Conservation (phyloP, 192 early-diverging fungal genomes). For the Phycomyces nitens region DNA sequence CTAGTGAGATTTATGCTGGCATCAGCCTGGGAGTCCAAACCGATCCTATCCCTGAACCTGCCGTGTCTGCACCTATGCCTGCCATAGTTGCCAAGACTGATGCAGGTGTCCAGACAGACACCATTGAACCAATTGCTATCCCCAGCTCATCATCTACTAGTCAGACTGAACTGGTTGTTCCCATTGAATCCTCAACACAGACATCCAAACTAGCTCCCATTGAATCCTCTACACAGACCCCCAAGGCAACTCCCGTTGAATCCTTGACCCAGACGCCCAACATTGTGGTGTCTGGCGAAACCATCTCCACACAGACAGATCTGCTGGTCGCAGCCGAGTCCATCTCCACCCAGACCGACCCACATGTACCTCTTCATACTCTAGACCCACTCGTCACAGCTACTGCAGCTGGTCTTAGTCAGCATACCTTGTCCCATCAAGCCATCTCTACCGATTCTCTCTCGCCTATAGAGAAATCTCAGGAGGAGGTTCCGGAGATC, state of each 20-base stretch:
- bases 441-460: slow-evolving; percentile 4
- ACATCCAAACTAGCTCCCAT: neutral
- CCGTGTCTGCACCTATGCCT: neutral
- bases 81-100: neutral
- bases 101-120: neutral
- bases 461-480: neutral
- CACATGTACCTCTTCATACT: too few species aligned
- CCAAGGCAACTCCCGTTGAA: neutral
- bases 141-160: neutral
- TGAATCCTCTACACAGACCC: neutral
- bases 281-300: neutral
- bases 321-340: neutral
- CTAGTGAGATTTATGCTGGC: neutral
- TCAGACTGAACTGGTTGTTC: slow-evolving; percentile 5
- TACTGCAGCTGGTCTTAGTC: too few species aligned
- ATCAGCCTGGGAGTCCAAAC: neutral
- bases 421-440: too few species aligned
- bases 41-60: neutral
- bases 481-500: too few species aligned
- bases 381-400: too few species aligned
- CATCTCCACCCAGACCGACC: slow-evolving; percentile 12
- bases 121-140: neutral
- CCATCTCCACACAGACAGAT: slow-evolving; percentile 9
- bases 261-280: neutral
- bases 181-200: neutral